Conservation (phyloP, 2,329 filamentous ascomycete genomes). For the Colletotrichum siamense region DNA sequence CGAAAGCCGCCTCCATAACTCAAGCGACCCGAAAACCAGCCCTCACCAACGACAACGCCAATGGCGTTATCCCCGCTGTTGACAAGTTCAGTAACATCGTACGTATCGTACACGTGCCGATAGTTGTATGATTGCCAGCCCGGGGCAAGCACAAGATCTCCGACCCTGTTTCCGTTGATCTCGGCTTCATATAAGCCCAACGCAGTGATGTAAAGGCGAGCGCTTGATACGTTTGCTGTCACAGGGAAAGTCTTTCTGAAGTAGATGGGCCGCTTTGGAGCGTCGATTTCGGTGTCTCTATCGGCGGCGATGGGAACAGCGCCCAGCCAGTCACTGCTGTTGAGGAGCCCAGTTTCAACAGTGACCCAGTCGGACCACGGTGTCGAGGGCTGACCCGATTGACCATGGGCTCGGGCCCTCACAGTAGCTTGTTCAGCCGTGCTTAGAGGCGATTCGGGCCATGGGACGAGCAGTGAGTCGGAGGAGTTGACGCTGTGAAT, state of each 20-base stretch:
- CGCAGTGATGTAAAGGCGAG: constrained; percentile 52
- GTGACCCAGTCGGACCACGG: constrained; percentile 34
- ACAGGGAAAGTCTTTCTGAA: constrained; percentile 24
- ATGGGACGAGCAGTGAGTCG: constrained; percentile 46
- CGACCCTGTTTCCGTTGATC: constrained; percentile 51
- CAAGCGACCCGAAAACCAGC: constrained; percentile 52
- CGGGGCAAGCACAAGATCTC: constrained; percentile 48
- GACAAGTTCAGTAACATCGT: constrained; percentile 53
- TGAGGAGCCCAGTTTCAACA: constrained; percentile 41
- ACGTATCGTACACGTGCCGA: constrained; percentile 58
- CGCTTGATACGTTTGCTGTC: constrained; percentile 29
- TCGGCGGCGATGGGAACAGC: constrained; percentile 33
- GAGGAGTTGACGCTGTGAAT: constrained; percentile 35
- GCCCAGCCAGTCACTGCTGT: constrained; percentile 33
- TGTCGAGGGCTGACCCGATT: constrained; percentile 22
- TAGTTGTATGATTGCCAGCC: constrained; percentile 59
- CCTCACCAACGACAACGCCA: constrained; percentile 49
- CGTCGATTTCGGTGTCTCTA: constrained; percentile 30
- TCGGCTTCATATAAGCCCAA: constrained; percentile 51
- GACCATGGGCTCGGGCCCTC: constrained; percentile 38
- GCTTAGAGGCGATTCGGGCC: constrained; percentile 42
- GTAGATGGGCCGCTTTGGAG: constrained; percentile 31
- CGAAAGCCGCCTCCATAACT: constrained; percentile 31
- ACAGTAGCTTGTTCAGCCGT: constrained; percentile 36
- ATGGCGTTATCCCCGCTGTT: constrained; percentile 38